These are phyloP conservation scores for Grosmannia clavigera DNA, from an alignment of 2,329 filamentous ascomycete genomes.

Conservation along the genomic window DNA sequence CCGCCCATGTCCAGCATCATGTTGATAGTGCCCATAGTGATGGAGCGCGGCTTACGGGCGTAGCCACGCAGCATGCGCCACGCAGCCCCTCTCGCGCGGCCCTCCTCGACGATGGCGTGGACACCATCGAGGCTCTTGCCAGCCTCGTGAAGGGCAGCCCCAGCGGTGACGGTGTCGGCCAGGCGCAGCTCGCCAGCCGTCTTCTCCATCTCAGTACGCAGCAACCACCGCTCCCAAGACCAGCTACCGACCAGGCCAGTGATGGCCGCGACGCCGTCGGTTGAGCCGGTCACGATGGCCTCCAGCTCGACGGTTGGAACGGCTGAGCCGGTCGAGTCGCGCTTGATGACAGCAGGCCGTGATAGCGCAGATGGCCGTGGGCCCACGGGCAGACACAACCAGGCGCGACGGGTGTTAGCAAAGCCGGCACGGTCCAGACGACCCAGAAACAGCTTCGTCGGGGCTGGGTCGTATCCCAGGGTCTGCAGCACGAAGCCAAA, in stretches of 20 bases:
- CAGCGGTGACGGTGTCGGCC: slow-evolving; percentile 37
- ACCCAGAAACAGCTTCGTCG: slow-evolving; percentile 68
- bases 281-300: slow-evolving; percentile 54
- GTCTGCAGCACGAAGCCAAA: slow-evolving; percentile 85
- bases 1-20: slow-evolving; percentile 16
- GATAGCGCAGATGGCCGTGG: slow-evolving; percentile 27
- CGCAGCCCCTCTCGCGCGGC: slow-evolving; percentile 42
- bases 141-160: slow-evolving; percentile 40
- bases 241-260: slow-evolving; percentile 76
- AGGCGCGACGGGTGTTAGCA: slow-evolving; percentile 66
- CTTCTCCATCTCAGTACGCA: slow-evolving; percentile 77
- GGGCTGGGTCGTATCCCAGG: slow-evolving; percentile 75
- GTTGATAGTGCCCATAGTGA: slow-evolving; percentile 24
- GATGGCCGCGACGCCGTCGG: slow-evolving; percentile 58
- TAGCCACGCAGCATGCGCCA: slow-evolving; percentile 52
- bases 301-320: slow-evolving; percentile 41
- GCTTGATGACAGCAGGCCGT: slow-evolving; percentile 20
- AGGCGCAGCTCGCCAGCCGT: slow-evolving; percentile 52
- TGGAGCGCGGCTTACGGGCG: slow-evolving; percentile 43
- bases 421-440: slow-evolving; percentile 69
- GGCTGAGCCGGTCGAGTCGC: slow-evolving; percentile 24
- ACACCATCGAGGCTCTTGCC: slow-evolving; percentile 48
- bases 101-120: slow-evolving; percentile 51
- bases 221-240: slow-evolving; percentile 93
- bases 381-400: slow-evolving; percentile 82